Evolutionary conservation across 352 stramenopile species (phyloP), one percentile per base, ranked within the genome.

Genomic region (Phytophthora rubi): DNA sequence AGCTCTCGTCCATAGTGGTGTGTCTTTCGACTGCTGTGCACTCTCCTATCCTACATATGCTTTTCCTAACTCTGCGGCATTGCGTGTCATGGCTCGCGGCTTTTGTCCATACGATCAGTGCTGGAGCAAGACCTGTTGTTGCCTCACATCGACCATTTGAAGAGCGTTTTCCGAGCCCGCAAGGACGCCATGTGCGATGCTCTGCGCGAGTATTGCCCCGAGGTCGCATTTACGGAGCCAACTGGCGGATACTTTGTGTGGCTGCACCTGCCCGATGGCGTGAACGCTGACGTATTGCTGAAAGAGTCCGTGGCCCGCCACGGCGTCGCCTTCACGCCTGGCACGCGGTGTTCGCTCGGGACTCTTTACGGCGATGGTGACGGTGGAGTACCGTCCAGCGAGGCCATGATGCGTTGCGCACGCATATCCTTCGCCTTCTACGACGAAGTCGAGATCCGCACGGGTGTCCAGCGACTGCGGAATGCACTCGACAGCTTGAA

Each of bases 361-460:
- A 63, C 35, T 7, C 35, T 70, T 0, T 59, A 62, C 32, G 35
- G 60, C n/a, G 65, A 75, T 21, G 62, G 62, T 21, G 62, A 73
- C 42, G 59, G 59, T 42, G 71, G 62, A 7, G 58, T 73, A 47
- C 49, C 30, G 13, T 49, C 16, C 52, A 75, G 72, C 54, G 73
- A 71, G 12, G 55, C 62, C 10, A 73, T 91, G 66, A 77, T 72
- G 48, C 82, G 72, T 62, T 89, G 66, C 18, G 73, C 68, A 18
- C 84, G 90, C 32, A 66, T 97, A 44, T 94, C 85, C 8, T 95
- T 95, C 65, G 86, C 88, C 18, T 96, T 91, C 62, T 97, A 97
- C 75, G 65, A 81, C 37, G 74, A 84, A 21, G 78, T 93, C 16
- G 90, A 96, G 75, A 86, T 97, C 61, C 55, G 51, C 15, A 69